Base-by-base conservation (phyloP, 2,329 filamentous ascomycete species). In the Aspergillus alliaceus region DNA sequence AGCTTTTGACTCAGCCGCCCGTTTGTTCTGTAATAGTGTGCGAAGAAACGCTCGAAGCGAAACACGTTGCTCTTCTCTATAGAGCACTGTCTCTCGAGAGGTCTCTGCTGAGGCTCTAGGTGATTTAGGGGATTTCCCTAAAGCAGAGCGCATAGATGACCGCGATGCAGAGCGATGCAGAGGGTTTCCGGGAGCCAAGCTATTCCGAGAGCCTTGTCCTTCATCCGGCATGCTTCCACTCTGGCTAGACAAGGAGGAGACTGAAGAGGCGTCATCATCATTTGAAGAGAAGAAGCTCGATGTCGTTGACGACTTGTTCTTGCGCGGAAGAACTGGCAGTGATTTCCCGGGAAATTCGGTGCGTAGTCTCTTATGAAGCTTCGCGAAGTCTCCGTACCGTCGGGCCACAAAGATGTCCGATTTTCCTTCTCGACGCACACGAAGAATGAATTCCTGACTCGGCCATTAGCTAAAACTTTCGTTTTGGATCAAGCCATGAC, bases 31-130 rank as follows among this genome's bases (percentile, higher is more conserved):
- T 25, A 99, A 77, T 12, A 98, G 81, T 20, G 88, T 91, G 40
- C 95, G 86, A n/a, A 99, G 77, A 72, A 95, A 98, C 0, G 95
- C 93, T 53, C 95, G 85, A 4, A 99, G 80, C 1, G 93, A 98
- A 18, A 98, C 90, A 64, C 95, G 86, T 75, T 98, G 95, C 64
- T 86, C 89, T 77, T 99, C 95, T 39, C 95, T 85, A 78, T 90
- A 93, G 15, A 98, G 79, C 0, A 85, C 77, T 22, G 81, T 79
- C 71, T 86, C 74, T 22, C 65, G 58, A 12, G 62, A 57, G 4
- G 73, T 70, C 49, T 87, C 84, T 14, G 76, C 72, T 7, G 76
- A 77, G 12, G 52, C 56, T 46, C 67, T 66, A 2, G 73, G 66
- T 0, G 74, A 73, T 25, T 64, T 71, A 11, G 69, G 57, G 3